These are phyloP conservation scores for Penicillium angulare DNA, from an alignment of 495 filamentous ascomycete species.

Conservation along the genomic window DNA sequence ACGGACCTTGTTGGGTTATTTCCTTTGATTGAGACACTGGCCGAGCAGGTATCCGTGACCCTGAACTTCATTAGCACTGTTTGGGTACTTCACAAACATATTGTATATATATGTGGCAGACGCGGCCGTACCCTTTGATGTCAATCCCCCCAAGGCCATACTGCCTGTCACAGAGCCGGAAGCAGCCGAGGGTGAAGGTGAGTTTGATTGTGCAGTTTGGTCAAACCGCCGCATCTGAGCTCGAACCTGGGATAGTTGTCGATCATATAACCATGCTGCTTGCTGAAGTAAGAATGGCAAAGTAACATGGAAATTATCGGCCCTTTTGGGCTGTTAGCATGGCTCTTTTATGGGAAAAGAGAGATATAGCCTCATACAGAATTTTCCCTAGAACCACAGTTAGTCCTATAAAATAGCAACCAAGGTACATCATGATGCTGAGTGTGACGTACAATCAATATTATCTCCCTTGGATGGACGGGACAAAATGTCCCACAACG, in stretches of 20 bases:
- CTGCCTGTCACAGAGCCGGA: constrained; percentile 52
- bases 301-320: constrained; percentile 67
- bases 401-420: not conserved
- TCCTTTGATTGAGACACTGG: constrained; percentile 64
- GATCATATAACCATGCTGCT: constrained; percentile 91
- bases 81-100: not conserved
- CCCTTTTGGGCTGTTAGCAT: constrained; percentile 38
- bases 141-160: constrained; percentile 50
- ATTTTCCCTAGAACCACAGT: constrained; percentile 62
- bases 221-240: constrained; percentile 84
- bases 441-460: constrained; percentile 75
- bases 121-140: constrained; percentile 58
- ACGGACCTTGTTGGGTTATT: constrained; percentile 47
- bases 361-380: constrained; percentile 56
- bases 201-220: constrained; percentile 39
- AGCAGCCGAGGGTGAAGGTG: constrained; percentile 44
- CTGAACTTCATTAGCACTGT: too few relatives aligned
- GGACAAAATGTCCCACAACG: constrained; percentile 88
- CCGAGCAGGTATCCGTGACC: constrained; percentile 55
- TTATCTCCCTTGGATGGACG: constrained; percentile 68
- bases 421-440: too few relatives aligned
- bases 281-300: constrained; percentile 90
- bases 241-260: constrained; percentile 81
- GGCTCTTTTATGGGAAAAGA: not conserved
- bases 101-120: constrained; percentile 40